Evolutionary conservation across 1,284 basidiomycete species (phyloP).

Genomic region (Peniophora sp.): DNA sequence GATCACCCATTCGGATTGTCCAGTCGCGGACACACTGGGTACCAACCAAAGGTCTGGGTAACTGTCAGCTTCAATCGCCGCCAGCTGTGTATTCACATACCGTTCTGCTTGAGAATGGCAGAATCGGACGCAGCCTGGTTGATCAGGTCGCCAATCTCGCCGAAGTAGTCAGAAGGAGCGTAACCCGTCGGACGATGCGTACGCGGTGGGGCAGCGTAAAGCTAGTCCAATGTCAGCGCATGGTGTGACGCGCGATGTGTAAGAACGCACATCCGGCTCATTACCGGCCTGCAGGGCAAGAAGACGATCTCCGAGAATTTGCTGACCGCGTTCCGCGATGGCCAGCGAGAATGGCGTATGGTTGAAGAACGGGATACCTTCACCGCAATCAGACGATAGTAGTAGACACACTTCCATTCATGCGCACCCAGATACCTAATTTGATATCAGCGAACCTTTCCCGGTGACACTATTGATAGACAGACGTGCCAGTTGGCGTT

Average conservation of each 20-base stretch:
- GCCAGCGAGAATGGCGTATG: conserved; percentile 33
- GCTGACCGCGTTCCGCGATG: conserved; percentile 36
- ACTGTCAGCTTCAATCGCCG: too few relatives aligned
- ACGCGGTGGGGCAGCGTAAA: conserved; percentile 15
- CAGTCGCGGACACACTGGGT: conserved; percentile 42
- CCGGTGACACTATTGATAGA: not conserved
- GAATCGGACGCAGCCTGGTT: conserved; percentile 18
- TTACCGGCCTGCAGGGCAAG: conserved; percentile 43
- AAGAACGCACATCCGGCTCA: conserved; percentile 42
- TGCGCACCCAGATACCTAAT: too few relatives aligned
- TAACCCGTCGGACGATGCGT: conserved; percentile 18
- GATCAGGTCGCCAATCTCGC: conserved; percentile 35
- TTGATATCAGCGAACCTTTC: not conserved
- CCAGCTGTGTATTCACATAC: too few relatives aligned
- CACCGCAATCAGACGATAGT: not conserved
- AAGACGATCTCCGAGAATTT: conserved; percentile 33
- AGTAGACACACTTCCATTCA: not conserved
- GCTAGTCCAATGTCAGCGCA: not conserved
- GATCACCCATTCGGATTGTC: conserved; percentile 34
- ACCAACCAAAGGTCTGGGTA: conserved; percentile 49
- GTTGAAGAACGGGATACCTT: conserved; percentile 42
- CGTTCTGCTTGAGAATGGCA: not conserved
- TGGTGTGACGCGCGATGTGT: conserved; percentile 13
- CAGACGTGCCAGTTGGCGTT: conserved; percentile 49
- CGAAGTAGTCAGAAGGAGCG: conserved; percentile 41